Base-by-base conservation (phyloP, 2,329 filamentous ascomycete genomes). In the Trichophyton schoenleinii region DNA sequence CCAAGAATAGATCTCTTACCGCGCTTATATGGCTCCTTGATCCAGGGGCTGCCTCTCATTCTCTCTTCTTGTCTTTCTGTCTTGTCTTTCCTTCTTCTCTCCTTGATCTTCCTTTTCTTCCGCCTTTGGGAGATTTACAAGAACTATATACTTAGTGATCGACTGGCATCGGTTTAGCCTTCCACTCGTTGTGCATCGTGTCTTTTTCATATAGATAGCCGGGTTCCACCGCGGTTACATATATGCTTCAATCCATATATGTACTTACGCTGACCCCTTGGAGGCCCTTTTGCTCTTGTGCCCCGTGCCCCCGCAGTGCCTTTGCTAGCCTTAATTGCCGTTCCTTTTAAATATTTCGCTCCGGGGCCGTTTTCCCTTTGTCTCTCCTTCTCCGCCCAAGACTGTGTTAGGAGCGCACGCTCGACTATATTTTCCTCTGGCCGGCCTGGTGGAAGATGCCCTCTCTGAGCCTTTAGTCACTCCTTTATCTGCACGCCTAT, bases 141-240 rank as follows among this genome's bases (percentile, higher is more conserved):
- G 49, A 15, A 34, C 49, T 34, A 34, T 36, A 55, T 36, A 20
- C 52, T 55, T 55, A 55, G 25, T 55, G 52, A 55, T 55, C 52
- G 52, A 55, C 52, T 55, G 31, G 52, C 52, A 36, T 55, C 52
- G 52, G 52, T 36, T 55, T 55, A 55, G 28, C 31, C 52, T 55
- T 55, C 28, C 31, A n/a, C 28, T 36, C n/a, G 31, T 55, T 28
- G 52, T 18, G 34, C 52, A 36, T 36, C 15, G 31, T 38, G 9
- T 25, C 11, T 36, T 53, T 36, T 36, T 55, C 31, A 34, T 55
- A 52, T 55, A 36, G 52, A 55, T 55, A 36, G 34, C 52, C 28
- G 31, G 52, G 52, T 55, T 38, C 52, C 52, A 55, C 52, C 9
- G 52, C 34, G 28, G 52, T 55, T 55, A 55, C 52, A 55, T 55